Base-by-base conservation (phyloP, 2,329 filamentous ascomycete species). In the Hypomyces rosellus region DNA sequence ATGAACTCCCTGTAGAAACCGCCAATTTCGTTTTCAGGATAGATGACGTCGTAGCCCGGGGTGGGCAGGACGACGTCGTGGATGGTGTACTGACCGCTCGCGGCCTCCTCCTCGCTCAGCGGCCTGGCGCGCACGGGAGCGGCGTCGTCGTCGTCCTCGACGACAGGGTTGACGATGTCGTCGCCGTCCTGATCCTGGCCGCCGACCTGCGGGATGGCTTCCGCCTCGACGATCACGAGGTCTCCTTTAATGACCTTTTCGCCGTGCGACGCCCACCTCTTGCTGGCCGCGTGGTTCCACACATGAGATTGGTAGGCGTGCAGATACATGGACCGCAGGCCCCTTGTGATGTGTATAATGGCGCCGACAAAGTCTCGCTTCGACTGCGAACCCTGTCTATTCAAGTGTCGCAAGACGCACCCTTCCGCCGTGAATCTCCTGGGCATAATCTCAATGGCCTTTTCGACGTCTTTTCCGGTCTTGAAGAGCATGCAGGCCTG, bases 281-380 rank as follows among this genome's bases (percentile, higher is more conserved):
- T 82, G 57, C 88, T 89, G 2, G 83, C 88, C 12, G 83, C 88
- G 57, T 83, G 81, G 70, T 99, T 99, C 92, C 92, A 99, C 8
- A 99, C 84, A 36, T 90, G 80, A 5, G 88, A 95, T 67, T 99
- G 93, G 69, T 96, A 97, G 5, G 93, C 92, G 66, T 99, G 93
- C 14, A 96, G 85, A 65, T 97, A 99, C 87, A 99, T 96, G 52
- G 89, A 81, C 40, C 90, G 82, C 60, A 97, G 75, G 45, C 88
- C 89, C 15, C 91, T 80, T 20, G 86, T 87, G 55, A 99, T 91
- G 48, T 80, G 78, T 63, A 86, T 80, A 46, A 99, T 69, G 1
- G 93, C 89, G 20, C 91, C 91, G 53, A 88, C 77, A 65, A 82
- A 93, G 68, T 99, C 92, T 40, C 77, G 78, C 37, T 70, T 69